Conservation (phyloP, 75 land plant genomes). For the Selaginella moellendorffii region DNA sequence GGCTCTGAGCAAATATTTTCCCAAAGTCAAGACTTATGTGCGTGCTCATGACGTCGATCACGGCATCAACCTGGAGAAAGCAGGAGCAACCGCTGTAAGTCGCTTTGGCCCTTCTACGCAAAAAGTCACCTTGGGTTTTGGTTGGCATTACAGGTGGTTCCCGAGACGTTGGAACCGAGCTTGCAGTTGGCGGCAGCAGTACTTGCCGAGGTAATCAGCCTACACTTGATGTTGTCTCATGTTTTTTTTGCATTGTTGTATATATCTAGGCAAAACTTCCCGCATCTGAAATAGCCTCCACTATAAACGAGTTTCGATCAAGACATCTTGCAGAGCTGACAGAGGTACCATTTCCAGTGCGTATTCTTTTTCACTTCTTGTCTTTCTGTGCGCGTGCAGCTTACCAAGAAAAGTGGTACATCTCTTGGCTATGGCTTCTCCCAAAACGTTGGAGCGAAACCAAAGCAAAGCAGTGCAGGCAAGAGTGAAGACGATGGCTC, state of each 20-base stretch:
- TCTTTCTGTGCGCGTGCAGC: conserved; percentile 32
- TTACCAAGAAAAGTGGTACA: conserved; percentile 67
- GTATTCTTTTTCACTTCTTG: neutral
- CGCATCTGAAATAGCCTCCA: conserved; percentile 72
- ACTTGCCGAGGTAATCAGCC: conserved; percentile 79
- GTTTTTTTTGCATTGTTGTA: neutral
- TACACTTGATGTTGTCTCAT: neutral
- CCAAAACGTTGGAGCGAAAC: conserved; percentile 35
- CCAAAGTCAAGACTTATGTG: conserved; percentile 94
- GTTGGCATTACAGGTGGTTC: conserved; percentile 50
- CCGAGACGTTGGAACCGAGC: conserved; percentile 98
- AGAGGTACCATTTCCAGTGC: conserved; percentile 45
- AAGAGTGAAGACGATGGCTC: conserved; percentile 16
- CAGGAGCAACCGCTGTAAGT: conserved; percentile 97
- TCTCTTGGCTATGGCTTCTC: conserved; percentile 93
- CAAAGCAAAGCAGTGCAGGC: conserved; percentile 32
- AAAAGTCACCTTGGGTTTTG: conserved; percentile 10
- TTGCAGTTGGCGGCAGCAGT: conserved; percentile 97
- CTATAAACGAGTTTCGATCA: conserved; percentile 81
- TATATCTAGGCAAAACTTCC: conserved; percentile 73
- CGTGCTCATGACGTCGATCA: conserved; percentile 99
- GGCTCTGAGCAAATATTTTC: conserved; percentile 93
- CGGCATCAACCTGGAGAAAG: conserved; percentile 93
- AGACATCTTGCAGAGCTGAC: conserved; percentile 89
- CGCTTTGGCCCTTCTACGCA: neutral